A percentile compares a stretch with the other conserved stretches of the same genome.
phyloP scores from a whole-genome alignment of 257 asterid genomes.

The Gentiana dahurica region DNA sequence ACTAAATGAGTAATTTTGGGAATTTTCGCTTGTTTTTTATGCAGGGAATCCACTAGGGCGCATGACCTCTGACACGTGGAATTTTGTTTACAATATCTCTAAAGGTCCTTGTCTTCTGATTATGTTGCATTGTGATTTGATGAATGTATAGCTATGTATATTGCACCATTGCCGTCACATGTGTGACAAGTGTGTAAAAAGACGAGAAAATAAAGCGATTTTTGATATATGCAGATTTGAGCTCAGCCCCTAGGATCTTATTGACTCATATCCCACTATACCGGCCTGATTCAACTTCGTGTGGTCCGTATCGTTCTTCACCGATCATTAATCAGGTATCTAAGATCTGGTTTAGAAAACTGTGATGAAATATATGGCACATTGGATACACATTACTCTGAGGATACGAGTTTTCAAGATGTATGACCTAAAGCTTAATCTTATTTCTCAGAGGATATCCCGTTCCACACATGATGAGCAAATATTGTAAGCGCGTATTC shows the following conservation, averaged over 20 bases:
- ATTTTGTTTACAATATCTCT: conserved; percentile 40
- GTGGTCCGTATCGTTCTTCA: conserved; percentile 79
- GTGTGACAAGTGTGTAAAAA: no score
- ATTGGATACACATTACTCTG: not conserved
- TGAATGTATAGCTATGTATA: not conserved
- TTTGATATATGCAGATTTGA: conserved; percentile 23
- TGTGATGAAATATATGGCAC: not conserved
- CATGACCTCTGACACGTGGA: conserved; percentile 60
- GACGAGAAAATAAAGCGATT: no score
- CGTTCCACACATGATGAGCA: conserved; percentile 40
- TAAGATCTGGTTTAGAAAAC: not conserved
- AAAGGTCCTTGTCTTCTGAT: conserved; percentile 26
- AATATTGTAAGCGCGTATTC: conserved; percentile 45
- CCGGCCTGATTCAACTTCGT: conserved; percentile 68
- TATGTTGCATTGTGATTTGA: not conserved
- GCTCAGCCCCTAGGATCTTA: conserved; percentile 52
- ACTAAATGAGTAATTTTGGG: not conserved
- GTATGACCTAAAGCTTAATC: conserved; percentile 1
- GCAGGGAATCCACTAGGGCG: conserved; percentile 49
- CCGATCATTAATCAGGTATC: conserved; percentile 75
- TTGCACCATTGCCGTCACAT: no score
- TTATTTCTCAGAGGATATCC: conserved; percentile 49
- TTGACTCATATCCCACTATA: conserved; percentile 88
- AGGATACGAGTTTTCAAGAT: no score
- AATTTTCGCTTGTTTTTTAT: conserved; percentile 12